Conservation (phyloP, 192 early-diverging fungal species). For the Podila horticola region DNA sequence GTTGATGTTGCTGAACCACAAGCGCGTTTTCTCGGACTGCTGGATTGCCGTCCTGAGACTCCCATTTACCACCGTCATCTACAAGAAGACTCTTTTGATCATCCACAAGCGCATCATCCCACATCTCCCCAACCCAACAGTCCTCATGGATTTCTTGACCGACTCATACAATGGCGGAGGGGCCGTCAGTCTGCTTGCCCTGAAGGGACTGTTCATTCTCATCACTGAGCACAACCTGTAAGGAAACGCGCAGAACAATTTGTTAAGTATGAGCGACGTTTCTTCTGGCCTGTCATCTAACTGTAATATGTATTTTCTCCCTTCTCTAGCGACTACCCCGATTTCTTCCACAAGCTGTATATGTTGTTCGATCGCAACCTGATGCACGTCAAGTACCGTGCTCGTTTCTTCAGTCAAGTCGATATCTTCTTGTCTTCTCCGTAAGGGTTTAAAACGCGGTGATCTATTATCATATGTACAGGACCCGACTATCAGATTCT, state of each 20-base stretch:
- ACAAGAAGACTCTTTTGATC: constrained; percentile 82
- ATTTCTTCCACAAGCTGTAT: constrained; percentile 97
- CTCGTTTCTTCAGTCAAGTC: constrained; percentile 92
- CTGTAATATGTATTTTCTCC: not conserved
- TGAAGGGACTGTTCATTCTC: constrained; percentile 96
- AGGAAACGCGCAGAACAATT: constrained; percentile 11
- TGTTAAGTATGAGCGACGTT: not conserved
- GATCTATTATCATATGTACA: not conserved
- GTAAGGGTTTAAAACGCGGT: constrained; percentile 53
- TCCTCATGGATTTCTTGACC: constrained; percentile 94
- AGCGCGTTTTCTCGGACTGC: constrained; percentile 77
- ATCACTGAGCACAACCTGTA: constrained; percentile 96
- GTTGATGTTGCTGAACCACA: constrained; percentile 66
- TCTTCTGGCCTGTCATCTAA: not conserved
- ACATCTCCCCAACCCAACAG: constrained; percentile 77
- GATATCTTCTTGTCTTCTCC: constrained; percentile 90
- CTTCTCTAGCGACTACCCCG: constrained; percentile 87
- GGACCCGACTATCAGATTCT: not conserved
- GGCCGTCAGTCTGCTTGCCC: constrained; percentile 87
- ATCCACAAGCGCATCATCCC: constrained; percentile 94
- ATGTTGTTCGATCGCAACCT: constrained; percentile 89
- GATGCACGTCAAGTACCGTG: constrained; percentile 94
- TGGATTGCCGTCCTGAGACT: constrained; percentile 83
- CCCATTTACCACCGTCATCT: constrained; percentile 75
- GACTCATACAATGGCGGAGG: constrained; percentile 91